Conservation (phyloP, 805 yeast species). For the Candida saitoana region DNA sequence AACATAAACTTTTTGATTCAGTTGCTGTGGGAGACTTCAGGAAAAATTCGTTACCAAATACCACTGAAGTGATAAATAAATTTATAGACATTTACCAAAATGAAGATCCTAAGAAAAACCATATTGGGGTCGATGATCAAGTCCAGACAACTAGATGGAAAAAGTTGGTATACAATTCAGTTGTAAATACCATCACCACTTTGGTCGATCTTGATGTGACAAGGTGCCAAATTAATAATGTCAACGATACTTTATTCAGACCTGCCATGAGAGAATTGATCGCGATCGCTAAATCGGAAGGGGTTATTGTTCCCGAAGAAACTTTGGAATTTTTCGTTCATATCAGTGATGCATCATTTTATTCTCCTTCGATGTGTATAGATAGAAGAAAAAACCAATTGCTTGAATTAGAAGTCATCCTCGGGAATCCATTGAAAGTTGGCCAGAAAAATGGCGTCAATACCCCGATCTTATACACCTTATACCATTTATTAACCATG, state of each 20-base stretch:
- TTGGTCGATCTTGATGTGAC: slow-evolving; percentile 30
- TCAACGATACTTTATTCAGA: slow-evolving; percentile 24
- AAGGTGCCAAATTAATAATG: slow-evolving; percentile 32
- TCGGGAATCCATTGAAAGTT: slow-evolving; percentile 36
- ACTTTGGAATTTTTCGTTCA: slow-evolving; percentile 48
- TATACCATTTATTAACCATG: slow-evolving; percentile 58
- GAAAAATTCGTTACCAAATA: slow-evolving; percentile 10
- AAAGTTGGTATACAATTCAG: slow-evolving; percentile 34
- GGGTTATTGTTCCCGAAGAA: slow-evolving; percentile 49
- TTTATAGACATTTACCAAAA: slow-evolving; percentile 27
- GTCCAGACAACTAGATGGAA: slow-evolving; percentile 36
- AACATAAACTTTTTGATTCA: slow-evolving; percentile 17
- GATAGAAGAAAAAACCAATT: slow-evolving; percentile 35
- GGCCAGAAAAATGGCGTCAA: slow-evolving; percentile 35
- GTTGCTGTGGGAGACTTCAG: slow-evolving; percentile 19
- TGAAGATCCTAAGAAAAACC: slow-evolving; percentile 20
- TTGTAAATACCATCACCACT: slow-evolving; percentile 32
- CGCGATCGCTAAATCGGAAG: slow-evolving; percentile 66
- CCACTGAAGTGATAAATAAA: slow-evolving; percentile 12
- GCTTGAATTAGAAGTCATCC: slow-evolving; percentile 36
- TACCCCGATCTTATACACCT: slow-evolving; percentile 55
- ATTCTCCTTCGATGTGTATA: slow-evolving; percentile 39
- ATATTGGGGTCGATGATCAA: slow-evolving; percentile 23
- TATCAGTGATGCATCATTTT: slow-evolving; percentile 40
- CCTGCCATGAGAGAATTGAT: slow-evolving; percentile 70